Conservation (phyloP, 371 early-diverging fungal genomes). For the Lichtheimia ramosa region DNA sequence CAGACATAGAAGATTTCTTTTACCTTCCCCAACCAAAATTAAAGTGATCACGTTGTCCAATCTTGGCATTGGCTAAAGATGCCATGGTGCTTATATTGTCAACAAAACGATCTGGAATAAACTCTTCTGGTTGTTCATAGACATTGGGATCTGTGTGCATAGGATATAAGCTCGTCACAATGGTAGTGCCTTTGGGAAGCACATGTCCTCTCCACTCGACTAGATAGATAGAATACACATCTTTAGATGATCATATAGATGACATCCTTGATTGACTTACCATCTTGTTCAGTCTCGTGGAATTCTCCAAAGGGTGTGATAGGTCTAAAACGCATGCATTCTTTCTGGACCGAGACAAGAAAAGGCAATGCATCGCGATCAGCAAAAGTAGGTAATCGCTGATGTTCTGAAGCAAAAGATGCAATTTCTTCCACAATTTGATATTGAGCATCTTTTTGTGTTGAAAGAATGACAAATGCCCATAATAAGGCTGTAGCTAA, state of each 20-base stretch:
- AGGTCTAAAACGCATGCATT: slow-evolving; percentile 19
- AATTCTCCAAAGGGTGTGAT: slow-evolving; percentile 14
- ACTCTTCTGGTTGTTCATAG: slow-evolving; percentile 16
- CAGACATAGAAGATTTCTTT: neutral
- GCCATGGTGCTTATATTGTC: slow-evolving; percentile 8
- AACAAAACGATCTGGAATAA: slow-evolving; percentile 18
- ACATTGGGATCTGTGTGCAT: slow-evolving; percentile 15
- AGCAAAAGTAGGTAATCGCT: slow-evolving; percentile 10
- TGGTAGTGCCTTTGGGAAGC: slow-evolving; percentile 11
- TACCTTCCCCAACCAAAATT: slow-evolving; percentile 23
- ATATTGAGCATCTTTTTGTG: slow-evolving; percentile 21
- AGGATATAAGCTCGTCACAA: slow-evolving; percentile 16
- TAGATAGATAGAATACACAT: too few species aligned
- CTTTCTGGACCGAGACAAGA: slow-evolving; percentile 15
- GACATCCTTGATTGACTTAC: slow-evolving; percentile 1
- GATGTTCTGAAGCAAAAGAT: slow-evolving; percentile 10
- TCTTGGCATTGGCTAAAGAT: slow-evolving; percentile 9
- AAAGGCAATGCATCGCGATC: slow-evolving; percentile 20
- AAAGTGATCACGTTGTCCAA: slow-evolving; percentile 16
- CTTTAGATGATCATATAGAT: neutral
- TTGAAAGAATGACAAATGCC: slow-evolving; percentile 20
- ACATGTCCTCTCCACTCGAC: slow-evolving; percentile 11
- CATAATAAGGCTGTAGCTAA: slow-evolving; percentile 17
- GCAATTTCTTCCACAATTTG: slow-evolving; percentile 17
- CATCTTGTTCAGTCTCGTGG: slow-evolving; percentile 12